Base-by-base conservation (phyloP, 768 basidiomycete genomes). In the Tephrocybe sp. region DNA sequence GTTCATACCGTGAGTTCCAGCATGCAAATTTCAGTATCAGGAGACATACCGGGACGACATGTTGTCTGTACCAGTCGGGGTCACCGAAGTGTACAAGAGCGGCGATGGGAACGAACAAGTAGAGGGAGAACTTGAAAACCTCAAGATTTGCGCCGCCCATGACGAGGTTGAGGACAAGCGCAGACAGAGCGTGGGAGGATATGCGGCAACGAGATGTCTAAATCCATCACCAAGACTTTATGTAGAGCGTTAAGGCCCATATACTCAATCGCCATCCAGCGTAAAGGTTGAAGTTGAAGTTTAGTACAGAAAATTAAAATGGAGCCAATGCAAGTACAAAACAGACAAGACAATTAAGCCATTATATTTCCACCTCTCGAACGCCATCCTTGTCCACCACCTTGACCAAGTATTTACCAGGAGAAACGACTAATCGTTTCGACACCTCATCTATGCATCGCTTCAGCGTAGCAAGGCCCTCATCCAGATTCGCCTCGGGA, bases 341-440 rank as follows among this genome's bases (percentile, higher is more conserved):
- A 48, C 26, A 46, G 13, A 41, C 12, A 44, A 40, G n/a, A 15
- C 16, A 43, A 34, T 27, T 5, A 52, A 25, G 43, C 25, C 25
- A 49, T 51, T 73, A 89, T 57, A 96, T 62, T 60, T 91, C 84
- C 48, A 95, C 72, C 58, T 89, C 87, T 47, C 92, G 78, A 21
- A 90, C 76, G 43, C 95, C 95, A 63, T 95, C 88, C 70, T 87
- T 92, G 71, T 97, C 93, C 26, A 97, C 91, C 11, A 97, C 74
- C 65, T 92, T 93, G 57, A 95, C 86, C 66, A 87, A 92, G 74
- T 91, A 96, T 58, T 75, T 84, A 35, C 83, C 87, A 1, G 89
- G 84, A 54, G 82, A 82, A 50, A 96, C 84, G 44, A 90, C 82
- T 54, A 92, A 64, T 46, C 92, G 82, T 72, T 90, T 89, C 31